Conservation (phyloP, 2,329 filamentous ascomycete genomes). For the Iodosphaeria phyllophila region DNA sequence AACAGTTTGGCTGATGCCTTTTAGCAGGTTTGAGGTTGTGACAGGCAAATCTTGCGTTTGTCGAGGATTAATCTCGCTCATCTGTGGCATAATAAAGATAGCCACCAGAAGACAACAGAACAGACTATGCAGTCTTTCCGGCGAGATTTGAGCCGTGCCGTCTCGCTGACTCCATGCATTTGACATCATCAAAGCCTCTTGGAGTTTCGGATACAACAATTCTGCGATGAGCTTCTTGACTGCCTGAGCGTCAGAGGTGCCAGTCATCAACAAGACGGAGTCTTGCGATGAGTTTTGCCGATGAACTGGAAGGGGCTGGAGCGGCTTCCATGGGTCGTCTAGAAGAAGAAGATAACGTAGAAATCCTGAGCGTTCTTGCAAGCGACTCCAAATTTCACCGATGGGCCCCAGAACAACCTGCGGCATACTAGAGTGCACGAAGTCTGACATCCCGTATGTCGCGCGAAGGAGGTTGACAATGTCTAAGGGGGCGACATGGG, state of each 20-base stretch:
- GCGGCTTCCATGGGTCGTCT: slow-evolving; percentile 12
- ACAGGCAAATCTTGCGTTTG: slow-evolving; percentile 29
- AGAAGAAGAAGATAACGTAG: slow-evolving; percentile 37
- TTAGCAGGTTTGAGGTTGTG: slow-evolving; percentile 19
- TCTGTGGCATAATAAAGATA: slow-evolving; percentile 25
- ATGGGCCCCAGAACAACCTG: slow-evolving; percentile 27
- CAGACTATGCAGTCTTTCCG: slow-evolving; percentile 32
- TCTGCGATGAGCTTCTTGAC: slow-evolving; percentile 33
- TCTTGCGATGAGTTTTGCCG: slow-evolving; percentile 1
- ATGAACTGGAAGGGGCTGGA: slow-evolving; percentile 1
- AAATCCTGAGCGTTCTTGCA: slow-evolving; percentile 22
- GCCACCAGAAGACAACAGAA: slow-evolving; percentile 27
- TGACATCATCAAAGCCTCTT: slow-evolving; percentile 27
- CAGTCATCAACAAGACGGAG: slow-evolving; percentile 9
- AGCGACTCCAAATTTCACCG: slow-evolving; percentile 26
- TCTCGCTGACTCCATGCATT: slow-evolving; percentile 28
- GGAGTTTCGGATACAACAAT: slow-evolving; percentile 31
- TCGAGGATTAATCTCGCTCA: slow-evolving; percentile 25
- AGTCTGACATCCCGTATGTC: slow-evolving; percentile 36
- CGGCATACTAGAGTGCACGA: slow-evolving; percentile 13
- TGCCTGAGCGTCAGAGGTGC: slow-evolving; percentile 19
- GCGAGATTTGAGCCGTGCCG: slow-evolving; percentile 27
- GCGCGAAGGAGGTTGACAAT: slow-evolving; percentile 50
- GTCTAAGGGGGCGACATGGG: slow-evolving; percentile 44
- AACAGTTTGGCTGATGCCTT: slow-evolving; percentile 20